These are phyloP conservation scores for Austropuccinia psidii DNA, from an alignment of 1,284 basidiomycete species.

Conservation along the genomic window DNA sequence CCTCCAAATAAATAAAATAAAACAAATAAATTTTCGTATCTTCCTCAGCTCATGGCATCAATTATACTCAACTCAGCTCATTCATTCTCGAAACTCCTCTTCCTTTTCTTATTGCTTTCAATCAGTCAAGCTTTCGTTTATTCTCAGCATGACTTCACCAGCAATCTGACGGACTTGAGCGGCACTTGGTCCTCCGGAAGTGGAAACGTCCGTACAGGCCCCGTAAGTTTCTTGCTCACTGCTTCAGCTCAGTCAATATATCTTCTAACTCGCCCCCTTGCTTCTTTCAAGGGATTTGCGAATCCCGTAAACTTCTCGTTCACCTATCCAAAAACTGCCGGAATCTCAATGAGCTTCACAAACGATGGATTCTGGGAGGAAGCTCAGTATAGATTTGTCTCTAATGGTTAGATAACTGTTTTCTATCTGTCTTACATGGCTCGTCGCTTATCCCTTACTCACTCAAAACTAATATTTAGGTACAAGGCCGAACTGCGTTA, in stretches of 20 bases:
- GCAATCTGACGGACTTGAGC: slow-evolving; percentile 35
- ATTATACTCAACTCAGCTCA: too few species aligned
- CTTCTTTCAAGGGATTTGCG: slow-evolving; percentile 41
- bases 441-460: not conserved
- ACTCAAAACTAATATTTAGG: slow-evolving; percentile 3
- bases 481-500: slow-evolving; percentile 43
- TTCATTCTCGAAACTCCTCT: too few species aligned
- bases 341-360: slow-evolving; percentile 46
- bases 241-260: not conserved
- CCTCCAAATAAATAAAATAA: too few species aligned
- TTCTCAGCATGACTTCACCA: slow-evolving; percentile 27
- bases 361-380: slow-evolving; percentile 47
- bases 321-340: slow-evolving; percentile 42
- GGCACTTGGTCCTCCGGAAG: slow-evolving; percentile 46
- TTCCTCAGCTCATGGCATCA: too few species aligned
- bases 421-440: not conserved
- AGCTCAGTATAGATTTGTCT: slow-evolving; percentile 43
- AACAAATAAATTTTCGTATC: too few species aligned
- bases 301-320: slow-evolving; percentile 45
- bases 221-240: slow-evolving; percentile 37
- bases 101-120: too few species aligned
- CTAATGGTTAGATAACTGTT: slow-evolving; percentile 42
- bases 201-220: slow-evolving; percentile 43
- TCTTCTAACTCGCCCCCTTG: not conserved
- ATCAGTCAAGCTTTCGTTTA: too few species aligned